These are phyloP conservation scores for Pythium periplocum DNA, from an alignment of 352 stramenopile genomes.

Conservation along the genomic window DNA sequence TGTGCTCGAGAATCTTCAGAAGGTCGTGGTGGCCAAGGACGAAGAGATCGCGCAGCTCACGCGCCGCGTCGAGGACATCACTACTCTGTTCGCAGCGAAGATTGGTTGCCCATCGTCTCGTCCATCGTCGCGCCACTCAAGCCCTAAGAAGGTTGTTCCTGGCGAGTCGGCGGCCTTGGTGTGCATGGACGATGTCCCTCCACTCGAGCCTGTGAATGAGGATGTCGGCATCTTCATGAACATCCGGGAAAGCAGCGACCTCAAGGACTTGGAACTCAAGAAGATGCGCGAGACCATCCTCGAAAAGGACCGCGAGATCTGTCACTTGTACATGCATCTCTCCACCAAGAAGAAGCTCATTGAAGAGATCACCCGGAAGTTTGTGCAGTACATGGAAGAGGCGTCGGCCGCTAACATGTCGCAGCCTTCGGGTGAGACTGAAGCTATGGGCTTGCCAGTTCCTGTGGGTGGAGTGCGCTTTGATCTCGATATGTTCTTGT, in stretches of 20 bases:
- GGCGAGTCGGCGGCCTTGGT: background rate
- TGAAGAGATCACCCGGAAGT: constrained; percentile 63
- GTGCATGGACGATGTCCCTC: background rate
- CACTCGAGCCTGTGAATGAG: background rate
- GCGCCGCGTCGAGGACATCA: constrained; percentile 30
- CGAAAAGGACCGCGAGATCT: constrained; percentile 83
- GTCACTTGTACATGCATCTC: constrained; percentile 69
- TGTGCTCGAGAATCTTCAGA: constrained; percentile 26
- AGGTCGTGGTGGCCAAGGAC: constrained; percentile 38
- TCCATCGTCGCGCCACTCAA: background rate
- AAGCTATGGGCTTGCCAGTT: constrained; percentile 1
- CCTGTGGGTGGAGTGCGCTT: constrained; percentile 30
- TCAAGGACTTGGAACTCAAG: constrained; percentile 38
- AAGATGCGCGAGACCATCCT: constrained; percentile 40
- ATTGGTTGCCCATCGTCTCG: constrained; percentile 5
- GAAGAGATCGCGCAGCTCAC: constrained; percentile 36
- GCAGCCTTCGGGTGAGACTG: background rate
- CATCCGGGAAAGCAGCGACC: constrained; percentile 25
- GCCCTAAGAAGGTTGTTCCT: constrained; percentile 1
- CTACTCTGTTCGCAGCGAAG: constrained; percentile 19
- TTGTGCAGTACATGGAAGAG: constrained; percentile 52
- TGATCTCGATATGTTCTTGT: constrained; percentile 72
- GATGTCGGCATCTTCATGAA: constrained; percentile 19
- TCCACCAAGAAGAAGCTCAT: constrained; percentile 79
- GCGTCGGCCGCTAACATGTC: constrained; percentile 17